A percentile compares a stretch with the other conserved stretches of the same genome.
Conservation (phyloP, 2,329 filamentous ascomycete species). For the Arthrobotrys entomopaga region DNA sequence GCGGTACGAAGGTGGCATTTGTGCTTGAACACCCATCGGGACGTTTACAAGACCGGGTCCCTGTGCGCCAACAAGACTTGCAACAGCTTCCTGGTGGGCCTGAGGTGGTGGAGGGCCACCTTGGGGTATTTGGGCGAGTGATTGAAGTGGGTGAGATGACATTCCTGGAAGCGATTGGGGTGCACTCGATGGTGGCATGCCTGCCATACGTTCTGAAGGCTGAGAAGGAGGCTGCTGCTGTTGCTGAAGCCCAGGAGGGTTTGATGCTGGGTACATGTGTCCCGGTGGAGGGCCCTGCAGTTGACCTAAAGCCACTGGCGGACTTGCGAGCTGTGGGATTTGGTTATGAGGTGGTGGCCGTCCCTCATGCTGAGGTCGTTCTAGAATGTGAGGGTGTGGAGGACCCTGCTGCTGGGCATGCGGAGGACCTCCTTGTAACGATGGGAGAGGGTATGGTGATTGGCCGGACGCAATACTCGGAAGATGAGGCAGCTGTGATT, state of each 20-base stretch:
- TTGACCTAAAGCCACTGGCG: slow-evolving; percentile 29
- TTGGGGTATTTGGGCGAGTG: slow-evolving; percentile 26
- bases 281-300: slow-evolving; percentile 32
- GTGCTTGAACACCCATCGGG: slow-evolving; percentile 42
- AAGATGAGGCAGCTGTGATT: slow-evolving; percentile 44
- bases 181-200: slow-evolving; percentile 23
- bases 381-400: slow-evolving; percentile 39
- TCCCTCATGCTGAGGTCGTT: slow-evolving; percentile 40
- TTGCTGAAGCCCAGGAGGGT: slow-evolving; percentile 34
- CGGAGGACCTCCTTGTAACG: slow-evolving; percentile 41
- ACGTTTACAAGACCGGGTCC: slow-evolving; percentile 28
- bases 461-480: slow-evolving; percentile 39
- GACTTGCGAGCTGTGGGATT: slow-evolving; percentile 46
- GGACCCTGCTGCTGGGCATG: slow-evolving; percentile 21
- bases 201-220: slow-evolving; percentile 31
- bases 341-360: slow-evolving; percentile 42
- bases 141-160: slow-evolving; percentile 35
- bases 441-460: slow-evolving; percentile 41
- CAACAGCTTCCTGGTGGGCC: slow-evolving; percentile 46
- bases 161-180: slow-evolving; percentile 42
- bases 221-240: slow-evolving; percentile 15
- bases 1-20: slow-evolving; percentile 54
- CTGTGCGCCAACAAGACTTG: slow-evolving; percentile 34
- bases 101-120: slow-evolving; percentile 30
- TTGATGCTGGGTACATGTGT: slow-evolving; percentile 30